Conservation (phyloP, 73 alveolate genomes). For the Paramecium sonneborni region DNA sequence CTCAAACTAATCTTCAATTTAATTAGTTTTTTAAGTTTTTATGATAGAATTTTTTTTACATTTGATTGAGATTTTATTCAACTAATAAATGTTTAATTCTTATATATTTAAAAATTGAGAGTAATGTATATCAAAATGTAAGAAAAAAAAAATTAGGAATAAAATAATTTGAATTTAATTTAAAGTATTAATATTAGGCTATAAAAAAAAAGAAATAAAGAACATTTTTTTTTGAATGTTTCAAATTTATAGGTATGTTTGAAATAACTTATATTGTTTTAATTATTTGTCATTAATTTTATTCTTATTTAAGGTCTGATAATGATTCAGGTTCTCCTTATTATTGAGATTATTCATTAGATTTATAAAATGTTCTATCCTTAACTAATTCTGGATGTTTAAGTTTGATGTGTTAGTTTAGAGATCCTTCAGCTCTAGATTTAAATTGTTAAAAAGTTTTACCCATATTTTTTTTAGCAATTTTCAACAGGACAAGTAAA, state of each 20-base stretch:
- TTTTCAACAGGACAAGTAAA: constrained; percentile 59
- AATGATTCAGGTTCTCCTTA: constrained; percentile 9
- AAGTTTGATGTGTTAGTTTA: constrained; percentile 57
- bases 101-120: too few species aligned
- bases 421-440: constrained; percentile 55
- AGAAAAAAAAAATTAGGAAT: too few species aligned
- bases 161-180: neutral
- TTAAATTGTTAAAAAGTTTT: neutral
- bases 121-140: too few species aligned
- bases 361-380: constrained; percentile 45
- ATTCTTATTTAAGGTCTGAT: neutral
- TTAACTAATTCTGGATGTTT: constrained; percentile 66
- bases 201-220: neutral
- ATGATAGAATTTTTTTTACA: neutral
- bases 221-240: neutral
- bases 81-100: too few species aligned
- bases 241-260: neutral
- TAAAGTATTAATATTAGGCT: neutral
- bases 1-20: too few species aligned
- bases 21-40: too few species aligned
- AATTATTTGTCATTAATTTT: neutral
- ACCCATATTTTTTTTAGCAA: constrained; percentile 62
- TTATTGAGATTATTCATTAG: constrained; percentile 30
- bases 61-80: neutral
- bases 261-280: neutral